Evolutionary conservation across 441 rosid genomes (phyloP).

Genomic region (Rhodomyrtus psidioides): DNA sequence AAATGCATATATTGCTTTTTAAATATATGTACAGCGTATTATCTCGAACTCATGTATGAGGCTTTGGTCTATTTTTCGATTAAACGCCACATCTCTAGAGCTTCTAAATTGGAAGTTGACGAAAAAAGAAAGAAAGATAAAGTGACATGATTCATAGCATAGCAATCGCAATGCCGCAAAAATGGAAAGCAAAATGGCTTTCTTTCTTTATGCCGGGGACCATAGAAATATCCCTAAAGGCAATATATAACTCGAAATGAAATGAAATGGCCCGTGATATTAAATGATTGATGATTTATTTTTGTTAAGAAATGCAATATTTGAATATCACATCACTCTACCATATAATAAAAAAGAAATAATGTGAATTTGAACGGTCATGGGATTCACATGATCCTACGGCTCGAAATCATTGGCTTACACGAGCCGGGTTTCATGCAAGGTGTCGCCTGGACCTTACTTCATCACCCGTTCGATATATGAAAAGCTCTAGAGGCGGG

Average conservation of each 20-base stretch:
- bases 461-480: not conserved
- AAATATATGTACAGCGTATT: too few relatives aligned
- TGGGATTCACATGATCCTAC: not conserved
- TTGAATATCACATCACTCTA: fast-evolving
- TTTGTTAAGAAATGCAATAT: not conserved
- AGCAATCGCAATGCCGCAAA: not conserved
- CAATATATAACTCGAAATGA: not conserved
- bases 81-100: too few relatives aligned
- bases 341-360: fast-evolving
- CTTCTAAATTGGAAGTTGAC: not conserved
- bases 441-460: not conserved
- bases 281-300: not conserved
- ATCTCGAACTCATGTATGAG: not conserved
- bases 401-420: not conserved
- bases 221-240: not conserved
- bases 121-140: not conserved
- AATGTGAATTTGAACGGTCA: not conserved
- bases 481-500: not conserved
- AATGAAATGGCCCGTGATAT: not conserved
- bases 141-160: not conserved
- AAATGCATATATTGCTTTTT: too few relatives aligned
- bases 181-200: not conserved
- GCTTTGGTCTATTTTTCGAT: not conserved
- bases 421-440: not conserved
- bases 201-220: not conserved